Base-by-base conservation (phyloP, 2,329 filamentous ascomycete species). In the Penicillium sp. region DNA sequence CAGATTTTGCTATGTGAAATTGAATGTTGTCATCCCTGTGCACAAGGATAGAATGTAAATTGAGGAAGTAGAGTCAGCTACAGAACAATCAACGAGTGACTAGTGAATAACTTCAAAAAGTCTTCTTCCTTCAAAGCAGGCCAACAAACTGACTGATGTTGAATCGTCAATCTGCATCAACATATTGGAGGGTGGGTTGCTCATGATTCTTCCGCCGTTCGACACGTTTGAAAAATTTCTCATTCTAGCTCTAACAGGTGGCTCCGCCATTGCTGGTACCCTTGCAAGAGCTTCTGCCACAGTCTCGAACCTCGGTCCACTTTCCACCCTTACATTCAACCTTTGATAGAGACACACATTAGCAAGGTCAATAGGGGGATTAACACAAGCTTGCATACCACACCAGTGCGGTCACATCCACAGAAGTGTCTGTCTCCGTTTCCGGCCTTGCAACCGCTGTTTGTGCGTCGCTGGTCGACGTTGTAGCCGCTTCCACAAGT, bases 391-490 rank as follows among this genome's bases (percentile, higher is more conserved):
- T 22, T 16, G 49, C 56, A n/a, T 58, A 58, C 56, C 36, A 58
- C 39, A n/a, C 53, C 56, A 5, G 56, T 58, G 11, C 56, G 29
- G 18, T 58, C 56, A 7, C 56, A 58, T 5, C 56, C 56, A n/a
- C 56, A 58, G 49, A 58, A 58, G 34, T 48, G 43, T 31, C 56
- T 43, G 24, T 58, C 49, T 49, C 56, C 56, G 46, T 58, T 58
- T 4, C 42, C 47, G 9, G 56, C 2, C 1, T 49, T 7, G 13
- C 56, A 58, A 29, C 44, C 39, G 29, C 56, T 58, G 46, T 58
- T 58, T 11, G 56, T 58, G 39, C 56, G 56, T 34, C 56, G 46
- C 6, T 58, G 56, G 9, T 49, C 56, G 24, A 29, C 24, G 13
- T 32, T 49, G 34, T 56, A 56, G 36, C 53, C 53, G n/a, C 36